phyloP scores from a whole-genome alignment of 1,284 basidiomycete species.

The Neotropicomus parvogracilis region DNA sequence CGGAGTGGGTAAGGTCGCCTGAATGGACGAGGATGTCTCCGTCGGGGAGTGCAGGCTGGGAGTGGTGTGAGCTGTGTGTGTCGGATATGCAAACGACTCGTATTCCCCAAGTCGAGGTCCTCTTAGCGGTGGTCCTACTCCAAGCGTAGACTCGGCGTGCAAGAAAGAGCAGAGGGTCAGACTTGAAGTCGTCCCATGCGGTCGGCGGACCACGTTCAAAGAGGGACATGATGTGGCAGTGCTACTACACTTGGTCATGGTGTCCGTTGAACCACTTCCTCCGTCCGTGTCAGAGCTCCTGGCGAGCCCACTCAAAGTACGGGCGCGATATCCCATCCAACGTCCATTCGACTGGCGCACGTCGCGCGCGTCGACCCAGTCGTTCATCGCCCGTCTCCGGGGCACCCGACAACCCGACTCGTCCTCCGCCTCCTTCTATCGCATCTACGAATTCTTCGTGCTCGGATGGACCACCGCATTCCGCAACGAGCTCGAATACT shows the following conservation, averaged over 20 bases:
- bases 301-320: not conserved
- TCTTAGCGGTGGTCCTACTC: not conserved
- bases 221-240: constrained; percentile 9
- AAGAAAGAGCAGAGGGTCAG: constrained; percentile 8
- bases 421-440: constrained; percentile 23
- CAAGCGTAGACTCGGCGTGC: constrained; percentile 6
- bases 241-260: not conserved
- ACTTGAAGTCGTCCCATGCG: constrained; percentile 9
- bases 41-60: constrained; percentile 6
- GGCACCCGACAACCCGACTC: constrained; percentile 1
- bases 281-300: constrained; percentile 13
- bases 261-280: constrained; percentile 11
- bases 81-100: constrained; percentile 12
- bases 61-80: constrained; percentile 4
- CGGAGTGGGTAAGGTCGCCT: constrained; percentile 8
- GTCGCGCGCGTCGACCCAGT: not conserved
- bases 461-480: constrained; percentile 20
- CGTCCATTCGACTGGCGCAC: constrained; percentile 13
- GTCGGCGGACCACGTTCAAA: constrained; percentile 9
- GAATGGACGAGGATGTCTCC: constrained; percentile 13
- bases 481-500: constrained; percentile 32
- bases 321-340: constrained; percentile 8
- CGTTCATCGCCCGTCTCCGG: constrained; percentile 6
- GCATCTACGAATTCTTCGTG: constrained; percentile 29
- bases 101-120: not conserved